Evolutionary conservation across 352 stramenopile species (phyloP), one percentile per base, ranked within the genome.

Genomic region (Pythium phragmitis): DNA sequence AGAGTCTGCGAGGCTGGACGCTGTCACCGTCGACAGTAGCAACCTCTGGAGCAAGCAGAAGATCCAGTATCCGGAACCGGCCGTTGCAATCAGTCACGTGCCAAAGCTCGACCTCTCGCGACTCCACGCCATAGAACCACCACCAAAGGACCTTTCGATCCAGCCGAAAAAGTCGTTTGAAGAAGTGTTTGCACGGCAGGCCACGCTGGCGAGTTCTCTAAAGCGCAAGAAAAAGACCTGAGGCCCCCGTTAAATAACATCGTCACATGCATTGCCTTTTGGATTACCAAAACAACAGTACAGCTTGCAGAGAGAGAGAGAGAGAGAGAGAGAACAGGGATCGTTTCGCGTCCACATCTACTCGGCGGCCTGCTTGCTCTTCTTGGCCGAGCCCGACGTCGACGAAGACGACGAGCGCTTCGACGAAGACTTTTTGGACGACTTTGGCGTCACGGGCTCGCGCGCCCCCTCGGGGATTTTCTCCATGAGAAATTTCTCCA

Each of bases 401-500:
- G 49, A 65, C 17, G 56, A 63, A 14, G 59, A 65, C 14, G 64
- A 62, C 65, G 65, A 72, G 9, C 47, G 46, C 59, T 71, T 72
- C 54, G 51, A 57, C 41, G 51, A 57, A 23, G 81, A 82, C 53
- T 77, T 68, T 42, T 68, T 77, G 36, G 72, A 75, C 23, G 80
- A 88, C 65, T 82, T 89, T 12, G 83, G 79, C 48, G 80, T 89
- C 59, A 92, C 73, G 3, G 80, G 69, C 65, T 90, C 79, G 52
- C 77, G 80, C 41, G 76, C 87, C 13, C 76, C 81, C 65, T 89
- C 81, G 0, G 85, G 82, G 13, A 94, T 76, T 33, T 84, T 88
- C 43, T 92, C 81, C 43, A 82, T 62, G 37, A 96, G 76, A 26
- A 93, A 88, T 48, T 88, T 89, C 57, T 94, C 79, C 55, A 96